phyloP scores from a whole-genome alignment of 2,329 filamentous ascomycete genomes.

The Aspergillus unguis region DNA sequence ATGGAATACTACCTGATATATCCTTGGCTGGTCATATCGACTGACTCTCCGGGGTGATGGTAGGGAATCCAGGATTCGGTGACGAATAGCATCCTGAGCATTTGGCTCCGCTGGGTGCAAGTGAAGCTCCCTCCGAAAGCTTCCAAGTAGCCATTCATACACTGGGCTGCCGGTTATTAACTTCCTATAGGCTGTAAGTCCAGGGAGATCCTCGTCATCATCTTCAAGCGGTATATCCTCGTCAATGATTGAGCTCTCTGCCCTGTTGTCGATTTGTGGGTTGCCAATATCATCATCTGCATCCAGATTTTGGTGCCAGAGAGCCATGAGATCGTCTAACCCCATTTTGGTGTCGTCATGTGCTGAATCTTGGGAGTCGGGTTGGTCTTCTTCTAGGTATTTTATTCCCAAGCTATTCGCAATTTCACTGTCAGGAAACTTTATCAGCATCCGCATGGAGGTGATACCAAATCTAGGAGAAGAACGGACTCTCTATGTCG shows the following conservation, averaged over 20 bases:
- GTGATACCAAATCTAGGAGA: too few relatives aligned
- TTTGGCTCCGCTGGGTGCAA: neutral
- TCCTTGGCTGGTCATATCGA: neutral
- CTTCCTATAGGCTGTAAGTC: neutral
- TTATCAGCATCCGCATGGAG: too few relatives aligned
- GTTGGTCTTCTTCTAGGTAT: neutral
- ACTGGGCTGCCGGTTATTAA: neutral
- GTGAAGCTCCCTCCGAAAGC: neutral
- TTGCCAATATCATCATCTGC: neutral
- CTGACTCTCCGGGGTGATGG: neutral
- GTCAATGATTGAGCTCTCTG: neutral
- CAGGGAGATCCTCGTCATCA: neutral
- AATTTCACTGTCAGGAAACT: too few relatives aligned
- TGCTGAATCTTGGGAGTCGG: neutral
- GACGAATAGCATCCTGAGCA: neutral
- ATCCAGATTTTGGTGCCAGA: neutral
- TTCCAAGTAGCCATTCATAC: constrained; percentile 1
- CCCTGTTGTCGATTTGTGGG: neutral
- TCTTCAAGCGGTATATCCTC: neutral
- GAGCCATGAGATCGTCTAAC: neutral
- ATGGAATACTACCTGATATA: neutral
- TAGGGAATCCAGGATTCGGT: too few relatives aligned
- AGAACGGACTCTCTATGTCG: too few relatives aligned
- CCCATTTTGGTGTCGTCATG: neutral
- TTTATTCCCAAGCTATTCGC: neutral